Conservation (phyloP, 75 land plant species). For the Isoetes taiwanensis region DNA sequence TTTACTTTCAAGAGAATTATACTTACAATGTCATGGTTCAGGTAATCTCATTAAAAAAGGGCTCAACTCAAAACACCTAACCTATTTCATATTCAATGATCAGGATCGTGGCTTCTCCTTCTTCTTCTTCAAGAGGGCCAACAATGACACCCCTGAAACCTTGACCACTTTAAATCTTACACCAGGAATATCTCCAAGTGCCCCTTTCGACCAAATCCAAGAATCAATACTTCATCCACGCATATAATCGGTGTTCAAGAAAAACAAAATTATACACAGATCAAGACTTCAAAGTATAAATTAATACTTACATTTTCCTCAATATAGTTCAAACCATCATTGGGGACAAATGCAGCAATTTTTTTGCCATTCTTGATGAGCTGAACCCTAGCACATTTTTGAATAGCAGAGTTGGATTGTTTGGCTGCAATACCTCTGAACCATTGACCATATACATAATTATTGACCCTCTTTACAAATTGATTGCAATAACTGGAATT, state of each 20-base stretch:
- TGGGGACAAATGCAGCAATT: slow-evolving; percentile 6
- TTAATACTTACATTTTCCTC: not conserved
- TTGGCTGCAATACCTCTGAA: slow-evolving; percentile 3
- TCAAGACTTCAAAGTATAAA: too few relatives aligned
- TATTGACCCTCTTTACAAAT: too few relatives aligned
- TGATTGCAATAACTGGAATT: too few relatives aligned
- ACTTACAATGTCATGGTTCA: too few relatives aligned
- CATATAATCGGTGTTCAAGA: not conserved
- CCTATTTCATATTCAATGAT: too few relatives aligned
- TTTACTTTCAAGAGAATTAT: too few relatives aligned
- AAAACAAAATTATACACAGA: not conserved
- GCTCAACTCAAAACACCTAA: too few relatives aligned
- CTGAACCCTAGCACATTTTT: slow-evolving; percentile 2
- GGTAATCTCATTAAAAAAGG: too few relatives aligned
- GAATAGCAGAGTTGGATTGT: slow-evolving; percentile 6
- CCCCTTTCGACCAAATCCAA: slow-evolving; percentile 2
- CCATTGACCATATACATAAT: too few relatives aligned
- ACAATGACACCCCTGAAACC: not conserved
- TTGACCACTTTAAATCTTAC: slow-evolving; percentile 1
- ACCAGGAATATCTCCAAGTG: slow-evolving; percentile 6
- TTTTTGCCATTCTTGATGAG: slow-evolving; percentile 5
- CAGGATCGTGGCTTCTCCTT: slow-evolving; percentile 3
- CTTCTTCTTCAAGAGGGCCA: slow-evolving; percentile 8
- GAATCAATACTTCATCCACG: not conserved
- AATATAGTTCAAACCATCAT: slow-evolving; percentile 4